Evolutionary conservation across 352 stramenopile genomes (phyloP), one percentile per base, ranked within the genome.

Genomic region (Stramenopiles sp.): DNA sequence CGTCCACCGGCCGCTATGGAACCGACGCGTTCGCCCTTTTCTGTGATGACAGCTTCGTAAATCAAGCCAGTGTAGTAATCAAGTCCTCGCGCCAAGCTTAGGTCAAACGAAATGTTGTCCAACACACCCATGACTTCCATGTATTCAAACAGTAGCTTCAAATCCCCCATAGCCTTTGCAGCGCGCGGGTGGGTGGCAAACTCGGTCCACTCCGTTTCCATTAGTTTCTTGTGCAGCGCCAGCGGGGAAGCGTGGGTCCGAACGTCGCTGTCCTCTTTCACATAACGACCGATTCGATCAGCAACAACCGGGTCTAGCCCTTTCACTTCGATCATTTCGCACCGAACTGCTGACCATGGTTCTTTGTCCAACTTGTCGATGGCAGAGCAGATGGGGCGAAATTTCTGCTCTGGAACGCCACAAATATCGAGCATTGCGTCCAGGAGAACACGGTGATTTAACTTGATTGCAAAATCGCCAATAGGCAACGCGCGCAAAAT

Each of bases 41-140:
- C 91, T 68, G 88, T 83, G 32, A 97, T 87, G 34, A 98, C 91
- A 73, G 95, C 97, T 83, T 99, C 94, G 82, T 98, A 99, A 80
- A 99, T 99, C 53, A 98, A 84, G 12, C 94, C 94, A 12, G 94
- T 99, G 84, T 99, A 99, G 87, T 99, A 99, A 83, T 98, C 94
- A 4, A 99, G 84, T 32, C 94, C 94, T 33, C 94, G 89, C 12
- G 94, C 94, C 53, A 99, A 85, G 79, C 87, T 96, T 37, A 99
- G 81, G 77, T 99, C 94, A 78, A 99, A 98, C 33, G 88, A 94
- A 73, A 97, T 87, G 77, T 80, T 25, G 74, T 96, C 80, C 25
- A 98, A 84, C 68, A 94, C 92, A 68, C 88, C 92, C 91, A 98
- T 98, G 33, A 92, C 91, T 49, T 98, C 93, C 4, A 98, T 81